A percentile compares a stretch with the other conserved stretches of the same genome.
These are phyloP conservation scores for Chloromonas sp. DNA, from an alignment of 163 green algal genomes.

Conservation along the genomic window DNA sequence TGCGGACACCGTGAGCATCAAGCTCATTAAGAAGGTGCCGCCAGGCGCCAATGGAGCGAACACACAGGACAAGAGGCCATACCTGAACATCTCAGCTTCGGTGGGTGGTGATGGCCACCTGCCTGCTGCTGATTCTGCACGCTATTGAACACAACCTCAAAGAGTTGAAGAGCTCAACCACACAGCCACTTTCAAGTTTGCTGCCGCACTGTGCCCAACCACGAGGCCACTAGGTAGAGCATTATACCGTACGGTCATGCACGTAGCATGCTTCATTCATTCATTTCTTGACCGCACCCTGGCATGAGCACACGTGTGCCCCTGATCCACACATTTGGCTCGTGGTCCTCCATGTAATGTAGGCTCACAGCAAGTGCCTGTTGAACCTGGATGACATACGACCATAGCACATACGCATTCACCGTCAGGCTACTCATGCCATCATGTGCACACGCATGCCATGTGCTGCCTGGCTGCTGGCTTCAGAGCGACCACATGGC, in stretches of 20 bases:
- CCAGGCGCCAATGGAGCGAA: neutral
- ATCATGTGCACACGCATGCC: neutral
- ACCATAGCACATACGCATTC: no score
- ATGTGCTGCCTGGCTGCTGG: neutral
- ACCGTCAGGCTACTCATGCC: neutral
- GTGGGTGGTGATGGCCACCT: slow-evolving; percentile 5
- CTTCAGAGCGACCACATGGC: slow-evolving; percentile 19
- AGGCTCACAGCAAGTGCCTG: no score
- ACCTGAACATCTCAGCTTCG: slow-evolving; percentile 51
- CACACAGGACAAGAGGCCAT: slow-evolving; percentile 36
- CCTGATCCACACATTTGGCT: no score
- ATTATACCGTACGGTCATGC: no score
- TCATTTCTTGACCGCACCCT: no score
- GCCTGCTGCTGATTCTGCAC: neutral
- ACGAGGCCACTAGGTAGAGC: no score
- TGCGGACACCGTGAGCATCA: slow-evolving; percentile 55
- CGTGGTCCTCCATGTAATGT: no score
- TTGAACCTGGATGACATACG: no score
- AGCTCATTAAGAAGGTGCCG: slow-evolving; percentile 35
- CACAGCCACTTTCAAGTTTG: neutral
- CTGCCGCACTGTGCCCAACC: neutral
- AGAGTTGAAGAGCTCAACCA: neutral
- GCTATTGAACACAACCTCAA: no score
- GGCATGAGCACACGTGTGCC: no score
- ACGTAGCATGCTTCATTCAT: no score